Percentiles rank a stretch among this genome's conserved stretches.
These are phyloP conservation scores for Nannochloris sp. DNA, from an alignment of 139 green algal species.

Conservation along the genomic window DNA sequence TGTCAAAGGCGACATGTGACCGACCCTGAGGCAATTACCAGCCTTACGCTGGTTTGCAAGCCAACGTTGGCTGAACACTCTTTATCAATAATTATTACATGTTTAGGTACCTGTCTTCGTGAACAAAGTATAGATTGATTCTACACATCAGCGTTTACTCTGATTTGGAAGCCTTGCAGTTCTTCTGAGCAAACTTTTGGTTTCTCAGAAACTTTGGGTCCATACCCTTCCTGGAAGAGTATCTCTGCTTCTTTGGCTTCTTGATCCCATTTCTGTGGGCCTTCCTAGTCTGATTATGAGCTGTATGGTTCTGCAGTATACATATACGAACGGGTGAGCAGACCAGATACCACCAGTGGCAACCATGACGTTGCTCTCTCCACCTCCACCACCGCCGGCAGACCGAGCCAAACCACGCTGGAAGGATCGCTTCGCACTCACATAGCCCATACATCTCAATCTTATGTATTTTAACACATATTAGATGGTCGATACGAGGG, in stretches of 20 bases:
- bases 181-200: constrained; percentile 74
- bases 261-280: constrained; percentile 88
- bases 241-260: constrained; percentile 75
- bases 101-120: neutral
- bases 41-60: too few relatives aligned
- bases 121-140: neutral
- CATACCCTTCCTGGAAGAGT: constrained; percentile 64
- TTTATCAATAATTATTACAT: neutral
- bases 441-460: too few relatives aligned
- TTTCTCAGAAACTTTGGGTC: constrained; percentile 92
- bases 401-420: too few relatives aligned
- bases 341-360: too few relatives aligned
- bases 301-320: constrained; percentile 74
- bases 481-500: too few relatives aligned
- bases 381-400: too few relatives aligned
- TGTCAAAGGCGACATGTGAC: too few relatives aligned
- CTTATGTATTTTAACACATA: too few relatives aligned
- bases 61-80: too few relatives aligned
- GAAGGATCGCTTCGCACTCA: too few relatives aligned
- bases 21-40: too few relatives aligned
- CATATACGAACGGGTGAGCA: neutral
- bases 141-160: neutral
- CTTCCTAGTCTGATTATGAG: constrained; percentile 91
- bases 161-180: constrained; percentile 9
- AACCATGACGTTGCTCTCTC: too few relatives aligned